Conservation (phyloP, 116 monocot species). For the Dioscorea cayenensis region DNA sequence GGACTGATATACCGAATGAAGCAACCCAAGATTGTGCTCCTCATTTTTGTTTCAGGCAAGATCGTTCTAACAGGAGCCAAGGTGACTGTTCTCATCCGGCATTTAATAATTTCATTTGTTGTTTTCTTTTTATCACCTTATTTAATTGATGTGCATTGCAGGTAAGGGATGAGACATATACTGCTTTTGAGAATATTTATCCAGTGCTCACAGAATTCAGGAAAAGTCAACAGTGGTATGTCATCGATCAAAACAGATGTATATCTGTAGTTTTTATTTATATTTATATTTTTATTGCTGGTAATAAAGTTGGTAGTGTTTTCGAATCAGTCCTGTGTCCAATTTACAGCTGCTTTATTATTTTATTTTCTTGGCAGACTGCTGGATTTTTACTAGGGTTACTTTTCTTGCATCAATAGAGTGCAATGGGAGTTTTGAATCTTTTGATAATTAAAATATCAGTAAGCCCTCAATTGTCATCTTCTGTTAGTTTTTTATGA, state of each 20-base stretch:
- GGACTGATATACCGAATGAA: conserved; percentile 77
- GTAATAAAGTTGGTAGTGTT: background rate
- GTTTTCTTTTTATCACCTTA: background rate
- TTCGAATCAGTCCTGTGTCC: background rate
- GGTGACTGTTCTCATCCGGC: conserved; percentile 13
- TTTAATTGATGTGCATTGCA: conserved; percentile 13
- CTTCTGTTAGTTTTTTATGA: too few relatives aligned
- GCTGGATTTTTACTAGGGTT: too few relatives aligned
- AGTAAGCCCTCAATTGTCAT: too few relatives aligned
- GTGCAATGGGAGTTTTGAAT: too few relatives aligned
- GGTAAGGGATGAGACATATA: conserved; percentile 76
- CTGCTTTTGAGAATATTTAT: conserved; percentile 77
- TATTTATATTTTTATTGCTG: background rate
- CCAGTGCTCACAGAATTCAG: conserved; percentile 65
- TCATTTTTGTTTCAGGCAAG: conserved; percentile 76
- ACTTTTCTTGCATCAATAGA: too few relatives aligned
- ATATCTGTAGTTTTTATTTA: background rate
- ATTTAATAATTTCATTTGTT: background rate
- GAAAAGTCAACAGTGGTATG: conserved; percentile 57
- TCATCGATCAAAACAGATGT: background rate
- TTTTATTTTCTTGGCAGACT: background rate
- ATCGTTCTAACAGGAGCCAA: conserved; percentile 78
- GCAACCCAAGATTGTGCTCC: conserved; percentile 71
- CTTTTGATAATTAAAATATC: too few relatives aligned
- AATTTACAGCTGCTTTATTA: background rate